Evolutionary conservation across 257 asterid genomes (phyloP), one percentile per base, ranked within the genome.

Genomic region (Solanum chiquidenum): DNA sequence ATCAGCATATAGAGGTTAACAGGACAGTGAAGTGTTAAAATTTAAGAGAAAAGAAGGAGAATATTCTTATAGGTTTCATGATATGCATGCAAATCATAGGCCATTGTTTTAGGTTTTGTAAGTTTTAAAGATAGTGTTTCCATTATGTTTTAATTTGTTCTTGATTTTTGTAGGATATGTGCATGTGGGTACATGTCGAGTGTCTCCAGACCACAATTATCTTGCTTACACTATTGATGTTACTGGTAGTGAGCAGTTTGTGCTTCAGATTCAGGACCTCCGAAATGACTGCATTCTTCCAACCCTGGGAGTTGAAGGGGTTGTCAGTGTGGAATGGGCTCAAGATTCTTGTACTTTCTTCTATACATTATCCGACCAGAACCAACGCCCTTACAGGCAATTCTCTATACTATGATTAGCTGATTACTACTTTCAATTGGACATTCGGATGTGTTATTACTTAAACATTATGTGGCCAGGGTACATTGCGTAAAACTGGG

Each of bases 261-360:
- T 88, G 89, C 99, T 97, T 88, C 98, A 89, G 88, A 89, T 97
- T 87, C 95, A 97, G 93, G 96, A 97, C 85, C 98, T 97, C 21
- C 84, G 34, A 40, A 91, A 87, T 86, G 90, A 93, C 52, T 34
- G 88, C 3, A 20, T 91, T 82, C 91, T 95, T 74, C 93, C 93
- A 87, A 92, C 87, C 87, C 89, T 91, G 31, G 86, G 89, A 87
- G 91, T 91, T 75, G 92, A 92, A 74, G 96, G 99, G 87, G 99
- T 95, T 77, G 94, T 95, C 86, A 97, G 98, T 87, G 91, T 97
- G 93, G 98, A 98, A 86, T 97, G 99, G 99, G 96, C 98, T 33
- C 95, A 87, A 89, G 98, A 94, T 86, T 82, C 96, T 83, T 86
- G 88, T 88, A 91, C 98, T 74, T 90, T 97, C 87, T 94, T 95